These are phyloP conservation scores for Butyriboletus appendiculatus DNA, from an alignment of 1,284 basidiomycete genomes.

Conservation along the genomic window DNA sequence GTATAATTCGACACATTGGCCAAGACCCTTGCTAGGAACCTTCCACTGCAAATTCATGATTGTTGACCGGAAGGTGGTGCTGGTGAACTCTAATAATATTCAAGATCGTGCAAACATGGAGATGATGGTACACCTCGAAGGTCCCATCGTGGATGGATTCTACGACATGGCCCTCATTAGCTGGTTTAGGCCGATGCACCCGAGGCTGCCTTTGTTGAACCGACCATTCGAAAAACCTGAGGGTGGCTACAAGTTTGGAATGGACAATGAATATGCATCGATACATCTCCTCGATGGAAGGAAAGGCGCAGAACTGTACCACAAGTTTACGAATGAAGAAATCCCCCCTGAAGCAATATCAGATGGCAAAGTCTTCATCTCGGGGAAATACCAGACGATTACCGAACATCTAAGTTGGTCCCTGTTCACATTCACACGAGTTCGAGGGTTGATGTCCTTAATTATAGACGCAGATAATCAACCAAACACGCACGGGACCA, in stretches of 20 bases:
- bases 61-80: constrained; percentile 71
- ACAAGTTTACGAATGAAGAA: constrained; percentile 18
- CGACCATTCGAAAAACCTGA: constrained; percentile 27
- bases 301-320: constrained; percentile 31
- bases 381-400: constrained; percentile 36
- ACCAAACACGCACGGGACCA: constrained; percentile 35
- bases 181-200: constrained; percentile 60
- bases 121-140: constrained; percentile 69
- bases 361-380: constrained; percentile 24
- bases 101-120: constrained; percentile 71
- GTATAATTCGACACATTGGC: constrained; percentile 35
- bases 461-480: constrained; percentile 38
- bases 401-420: constrained; percentile 38
- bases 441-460: constrained; percentile 11
- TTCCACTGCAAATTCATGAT: constrained; percentile 82
- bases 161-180: constrained; percentile 75
- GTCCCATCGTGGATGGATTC: constrained; percentile 68
- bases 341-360: constrained; percentile 8
- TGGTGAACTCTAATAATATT: constrained; percentile 78
- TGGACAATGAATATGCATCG: constrained; percentile 47
- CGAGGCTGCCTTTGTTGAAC: constrained; percentile 53
- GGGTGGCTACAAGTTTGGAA: constrained; percentile 47
- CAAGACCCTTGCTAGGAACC: constrained; percentile 63
- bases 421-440: not conserved
- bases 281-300: constrained; percentile 30